Percentiles rank a stretch among this genome's conserved stretches.
phyloP scores from a whole-genome alignment of 169 alveolate genomes.

The Plasmodium vivax region DNA sequence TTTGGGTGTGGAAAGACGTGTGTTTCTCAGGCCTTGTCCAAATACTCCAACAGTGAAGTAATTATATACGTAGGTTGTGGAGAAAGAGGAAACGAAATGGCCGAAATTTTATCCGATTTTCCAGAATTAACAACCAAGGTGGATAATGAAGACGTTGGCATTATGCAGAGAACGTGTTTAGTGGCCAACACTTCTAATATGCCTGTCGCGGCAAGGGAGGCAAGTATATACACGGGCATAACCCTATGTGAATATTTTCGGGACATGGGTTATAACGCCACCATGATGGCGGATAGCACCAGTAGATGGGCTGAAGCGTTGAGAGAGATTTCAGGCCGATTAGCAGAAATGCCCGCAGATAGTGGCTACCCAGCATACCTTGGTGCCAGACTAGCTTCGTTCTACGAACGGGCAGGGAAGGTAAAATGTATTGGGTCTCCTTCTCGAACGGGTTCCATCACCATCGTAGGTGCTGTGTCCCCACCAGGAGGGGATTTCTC shows the following conservation, averaged over 20 bases:
- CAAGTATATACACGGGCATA: constrained; percentile 98
- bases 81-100: constrained; percentile 99
- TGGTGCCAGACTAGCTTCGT: constrained; percentile 98
- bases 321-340: constrained; percentile 99
- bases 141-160: constrained; percentile 92
- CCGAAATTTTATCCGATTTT: constrained; percentile 99
- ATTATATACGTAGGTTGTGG: constrained; percentile 99
- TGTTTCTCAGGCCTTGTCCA: constrained; percentile 97
- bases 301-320: constrained; percentile 99
- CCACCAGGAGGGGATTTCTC: constrained; percentile 99
- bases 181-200: constrained; percentile 99
- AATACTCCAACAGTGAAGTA: constrained; percentile 97
- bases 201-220: constrained; percentile 99
- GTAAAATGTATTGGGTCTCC: constrained; percentile 98
- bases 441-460: constrained; percentile 97
- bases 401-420: constrained; percentile 98
- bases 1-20: constrained; percentile 99
- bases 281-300: constrained; percentile 99
- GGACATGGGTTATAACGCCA: constrained; percentile 98
- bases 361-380: constrained; percentile 99
- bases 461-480: constrained; percentile 99
- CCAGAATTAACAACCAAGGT: constrained; percentile 96
- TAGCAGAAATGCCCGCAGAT: constrained; percentile 99
- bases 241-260: constrained; percentile 99
- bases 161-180: constrained; percentile 99